phyloP scores from a whole-genome alignment of 768 basidiomycete genomes.

The Chalciporus chontae region DNA sequence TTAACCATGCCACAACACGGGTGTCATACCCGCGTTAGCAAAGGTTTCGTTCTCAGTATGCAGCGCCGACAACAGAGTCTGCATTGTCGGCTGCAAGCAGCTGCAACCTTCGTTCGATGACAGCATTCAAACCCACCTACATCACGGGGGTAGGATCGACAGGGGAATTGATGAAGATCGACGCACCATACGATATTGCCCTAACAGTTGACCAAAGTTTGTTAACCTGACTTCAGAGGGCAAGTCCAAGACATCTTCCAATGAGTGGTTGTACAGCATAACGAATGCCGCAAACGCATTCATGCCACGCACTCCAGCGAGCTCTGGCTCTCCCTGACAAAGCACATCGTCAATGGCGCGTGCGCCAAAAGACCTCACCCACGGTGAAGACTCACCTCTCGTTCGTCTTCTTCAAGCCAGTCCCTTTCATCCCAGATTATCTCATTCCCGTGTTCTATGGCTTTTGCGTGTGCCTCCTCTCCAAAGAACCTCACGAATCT shows the following conservation, averaged over 20 bases:
- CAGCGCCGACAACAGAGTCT: slow-evolving; percentile 13
- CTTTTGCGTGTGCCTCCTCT: slow-evolving; percentile 48
- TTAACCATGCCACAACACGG: slow-evolving; percentile 11
- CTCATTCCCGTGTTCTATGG: slow-evolving; percentile 35
- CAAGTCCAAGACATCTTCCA: slow-evolving; percentile 56
- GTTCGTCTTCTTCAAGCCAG: slow-evolving; percentile 59
- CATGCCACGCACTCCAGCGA: slow-evolving; percentile 58
- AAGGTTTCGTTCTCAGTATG: slow-evolving; percentile 4
- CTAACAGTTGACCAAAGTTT: slow-evolving; percentile 46
- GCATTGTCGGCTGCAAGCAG: slow-evolving; percentile 20
- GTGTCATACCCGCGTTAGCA: neutral
- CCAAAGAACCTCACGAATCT: slow-evolving; percentile 53
- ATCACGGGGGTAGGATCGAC: slow-evolving; percentile 8
- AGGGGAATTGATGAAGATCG: neutral
- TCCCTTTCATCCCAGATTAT: slow-evolving; percentile 54
- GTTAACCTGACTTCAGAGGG: slow-evolving; percentile 44
- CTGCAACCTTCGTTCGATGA: slow-evolving; percentile 34
- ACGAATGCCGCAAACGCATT: slow-evolving; percentile 68
- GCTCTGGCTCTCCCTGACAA: slow-evolving; percentile 55
- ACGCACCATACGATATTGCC: slow-evolving; percentile 52
- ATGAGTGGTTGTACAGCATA: slow-evolving; percentile 50
- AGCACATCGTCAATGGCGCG: slow-evolving; percentile 10
- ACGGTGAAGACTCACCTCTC: slow-evolving; percentile 40
- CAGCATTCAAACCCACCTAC: slow-evolving; percentile 34
- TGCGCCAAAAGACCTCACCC: slow-evolving; percentile 7